Percentiles rank a stretch among this genome's conserved stretches.
These are phyloP conservation scores for Xylaria longipes DNA, from an alignment of 495 filamentous ascomycete genomes.

Conservation along the genomic window DNA sequence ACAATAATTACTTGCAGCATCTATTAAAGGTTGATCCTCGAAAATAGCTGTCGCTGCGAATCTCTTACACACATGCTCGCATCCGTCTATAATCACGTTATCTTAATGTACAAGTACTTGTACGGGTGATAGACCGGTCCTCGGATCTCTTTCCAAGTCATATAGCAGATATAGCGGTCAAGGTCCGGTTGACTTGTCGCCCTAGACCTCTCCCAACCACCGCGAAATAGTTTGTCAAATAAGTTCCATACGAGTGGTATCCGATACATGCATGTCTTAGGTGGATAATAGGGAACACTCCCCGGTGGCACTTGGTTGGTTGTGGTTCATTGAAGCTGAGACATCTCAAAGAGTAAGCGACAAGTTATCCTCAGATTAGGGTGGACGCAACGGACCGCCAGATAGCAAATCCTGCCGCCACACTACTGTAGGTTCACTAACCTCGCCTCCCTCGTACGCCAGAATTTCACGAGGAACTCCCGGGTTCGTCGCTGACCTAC, in stretches of 20 bases:
- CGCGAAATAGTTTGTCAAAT: neutral
- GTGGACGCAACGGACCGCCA: slow-evolving; percentile 21
- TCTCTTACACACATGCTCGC: neutral
- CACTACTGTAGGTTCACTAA: slow-evolving; percentile 5
- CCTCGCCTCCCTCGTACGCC: neutral
- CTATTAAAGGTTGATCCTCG: neutral
- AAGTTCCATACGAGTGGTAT: too few species aligned
- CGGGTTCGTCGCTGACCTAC: slow-evolving; percentile 4
- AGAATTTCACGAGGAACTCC: slow-evolving; percentile 8
- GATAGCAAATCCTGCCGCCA: slow-evolving; percentile 17
- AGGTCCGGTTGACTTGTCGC: slow-evolving; percentile 5
- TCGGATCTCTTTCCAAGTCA: slow-evolving; percentile 1
- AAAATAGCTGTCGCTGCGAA: neutral
- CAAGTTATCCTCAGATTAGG: neutral
- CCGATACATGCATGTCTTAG: neutral
- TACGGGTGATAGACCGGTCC: neutral
- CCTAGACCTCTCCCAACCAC: slow-evolving; percentile 2
- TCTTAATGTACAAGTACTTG: neutral
- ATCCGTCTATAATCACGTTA: neutral
- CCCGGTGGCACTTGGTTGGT: slow-evolving; percentile 14
- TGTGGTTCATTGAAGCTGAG: neutral
- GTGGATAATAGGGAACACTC: slow-evolving; percentile 15
- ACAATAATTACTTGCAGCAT: slow-evolving; percentile 18
- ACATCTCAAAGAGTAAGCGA: slow-evolving; percentile 17
- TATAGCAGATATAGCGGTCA: slow-evolving; percentile 15